Evolutionary conservation across 768 basidiomycete species (phyloP), one percentile per base, ranked within the genome.

Genomic region (Tephrocybe sp.): DNA sequence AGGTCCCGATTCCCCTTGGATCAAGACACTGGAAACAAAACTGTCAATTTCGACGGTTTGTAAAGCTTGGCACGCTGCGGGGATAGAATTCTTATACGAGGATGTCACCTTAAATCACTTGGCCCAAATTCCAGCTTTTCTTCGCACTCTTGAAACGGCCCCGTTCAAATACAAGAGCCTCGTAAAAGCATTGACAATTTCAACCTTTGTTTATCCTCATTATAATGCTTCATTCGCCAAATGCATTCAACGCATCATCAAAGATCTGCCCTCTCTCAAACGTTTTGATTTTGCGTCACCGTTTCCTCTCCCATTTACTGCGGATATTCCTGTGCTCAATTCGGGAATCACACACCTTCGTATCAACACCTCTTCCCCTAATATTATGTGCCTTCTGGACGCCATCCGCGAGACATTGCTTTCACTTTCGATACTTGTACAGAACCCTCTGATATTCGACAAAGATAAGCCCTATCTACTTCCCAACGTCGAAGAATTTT

Each of bases 151-250:
- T 2, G 9, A 31, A n/a, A 26, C 28, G 9, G 19, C 21, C n/a
- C 47, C 37, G 9, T 22, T 12, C 6, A 39, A 24, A 31, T 48
- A 37, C 15, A 18, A 26, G 24, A 21, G 22, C 22, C 37, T 30
- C 5, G n/a, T 48, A 27, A 40, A 36, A n/a, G 16, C 19, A 9
- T 32, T 48, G 8, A 39, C 37, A 7, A 22, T 40, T 5, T 22
- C 39, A 31, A 13, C 37, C 37, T 40, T 48, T n/a, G 30, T 48
- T 15, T 21, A 21, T 9, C 21, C 28, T 2, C 26, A 16, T 2
- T 48, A 48, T 9, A 38, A 30, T 40, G 37, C 27, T 15, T 48
- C 47, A 39, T 48, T 48, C 28, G 16, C 37, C 13, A 30, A 6
- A 2, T 48, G 24, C n/a, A 18, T 48, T 4, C 38, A 40, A 16